Conservation (phyloP, 1,284 basidiomycete species). For the Ceratobasidium sp. region DNA sequence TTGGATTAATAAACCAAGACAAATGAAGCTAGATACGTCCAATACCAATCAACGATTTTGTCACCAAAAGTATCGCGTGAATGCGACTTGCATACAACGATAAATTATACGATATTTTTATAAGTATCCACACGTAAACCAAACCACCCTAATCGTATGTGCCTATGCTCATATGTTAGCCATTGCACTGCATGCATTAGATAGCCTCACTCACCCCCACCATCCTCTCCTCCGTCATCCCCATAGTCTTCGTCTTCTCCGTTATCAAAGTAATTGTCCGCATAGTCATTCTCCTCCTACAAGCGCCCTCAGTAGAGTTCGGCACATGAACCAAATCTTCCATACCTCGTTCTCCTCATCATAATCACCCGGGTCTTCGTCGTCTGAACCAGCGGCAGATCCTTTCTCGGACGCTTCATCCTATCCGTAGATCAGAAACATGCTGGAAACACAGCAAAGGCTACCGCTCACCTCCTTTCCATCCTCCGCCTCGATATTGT, state of each 20-base stretch:
- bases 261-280: constrained; percentile 85
- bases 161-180: background rate
- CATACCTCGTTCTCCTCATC: constrained; percentile 74
- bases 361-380: constrained; percentile 76
- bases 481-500: constrained; percentile 38
- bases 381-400: constrained; percentile 47
- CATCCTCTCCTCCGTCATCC: constrained; percentile 70
- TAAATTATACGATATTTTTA: background rate
- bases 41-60: constrained; percentile 50
- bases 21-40: constrained; percentile 46
- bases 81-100: constrained; percentile 6
- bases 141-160: background rate
- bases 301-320: background rate
- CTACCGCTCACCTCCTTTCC: constrained; percentile 21
- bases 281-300: constrained; percentile 80
- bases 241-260: constrained; percentile 79
- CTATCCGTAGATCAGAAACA: constrained; percentile 1
- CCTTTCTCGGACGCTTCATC: constrained; percentile 38
- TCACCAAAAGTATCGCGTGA: constrained; percentile 2
- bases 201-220: constrained; percentile 47
- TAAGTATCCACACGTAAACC: constrained; percentile 1
- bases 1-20: constrained; percentile 73
- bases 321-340: background rate
- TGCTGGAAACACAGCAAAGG: background rate
- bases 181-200: background rate